phyloP scores from a whole-genome alignment of 192 early-diverging fungal species.

The Rhizoclosmatium globosum region DNA sequence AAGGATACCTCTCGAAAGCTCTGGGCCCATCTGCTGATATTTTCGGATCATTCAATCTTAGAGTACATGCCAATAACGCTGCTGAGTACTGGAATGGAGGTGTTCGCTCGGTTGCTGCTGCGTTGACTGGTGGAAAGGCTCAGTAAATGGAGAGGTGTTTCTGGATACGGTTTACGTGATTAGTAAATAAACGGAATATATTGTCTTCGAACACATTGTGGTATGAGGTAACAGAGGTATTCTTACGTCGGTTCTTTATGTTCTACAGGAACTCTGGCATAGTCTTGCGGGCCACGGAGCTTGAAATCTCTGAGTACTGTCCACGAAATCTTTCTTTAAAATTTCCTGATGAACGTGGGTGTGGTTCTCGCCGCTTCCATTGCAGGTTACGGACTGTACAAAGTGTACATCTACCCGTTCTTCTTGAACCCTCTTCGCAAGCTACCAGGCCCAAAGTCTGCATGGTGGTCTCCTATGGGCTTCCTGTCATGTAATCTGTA shows the following conservation, averaged over 20 bases:
- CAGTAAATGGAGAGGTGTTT: background rate
- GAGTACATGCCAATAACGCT: constrained; percentile 17
- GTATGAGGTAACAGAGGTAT: no score
- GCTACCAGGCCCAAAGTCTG: background rate
- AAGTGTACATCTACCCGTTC: background rate
- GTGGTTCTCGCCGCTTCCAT: no score
- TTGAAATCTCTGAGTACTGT: no score
- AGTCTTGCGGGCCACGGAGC: no score
- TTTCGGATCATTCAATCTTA: background rate
- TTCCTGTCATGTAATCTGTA: no score
- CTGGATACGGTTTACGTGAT: no score
- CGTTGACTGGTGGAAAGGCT: constrained; percentile 8
- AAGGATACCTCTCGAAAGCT: constrained; percentile 6
- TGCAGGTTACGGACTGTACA: background rate
- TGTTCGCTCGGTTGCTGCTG: background rate
- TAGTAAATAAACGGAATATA: no score
- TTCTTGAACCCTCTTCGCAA: background rate
- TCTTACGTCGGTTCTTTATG: background rate
- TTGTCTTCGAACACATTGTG: no score
- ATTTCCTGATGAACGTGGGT: no score
- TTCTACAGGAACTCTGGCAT: no score
- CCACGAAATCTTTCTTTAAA: no score
- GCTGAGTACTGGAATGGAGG: constrained; percentile 27
- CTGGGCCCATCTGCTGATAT: background rate
- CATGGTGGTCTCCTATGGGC: no score